Evolutionary conservation across 192 early-diverging fungal species (phyloP), one percentile per base, ranked within the genome.

Genomic region (Gorgonomyces haynaldii): DNA sequence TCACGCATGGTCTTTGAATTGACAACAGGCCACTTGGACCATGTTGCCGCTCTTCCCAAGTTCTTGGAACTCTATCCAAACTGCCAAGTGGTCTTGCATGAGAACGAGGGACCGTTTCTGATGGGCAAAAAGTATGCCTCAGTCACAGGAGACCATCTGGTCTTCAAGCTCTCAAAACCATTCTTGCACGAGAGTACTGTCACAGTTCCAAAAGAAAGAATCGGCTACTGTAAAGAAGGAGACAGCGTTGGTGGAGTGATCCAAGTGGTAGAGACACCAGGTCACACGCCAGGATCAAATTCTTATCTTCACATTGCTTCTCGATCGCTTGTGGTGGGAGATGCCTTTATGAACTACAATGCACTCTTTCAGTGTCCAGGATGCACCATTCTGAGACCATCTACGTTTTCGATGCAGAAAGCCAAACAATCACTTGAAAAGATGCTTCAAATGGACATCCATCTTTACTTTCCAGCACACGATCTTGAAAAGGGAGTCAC

Each of bases 1-100:
- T 49, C n/a, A 49, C 46, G 3, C 46, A 49, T 25, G 29, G 21
- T n/a, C n/a, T n/a, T n/a, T n/a, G n/a, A n/a, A n/a, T n/a, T n/a
- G n/a, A n/a, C n/a, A n/a, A n/a, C n/a, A n/a, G n/a, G n/a, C n/a
- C 46, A 49, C 15, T 26, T 49, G 16, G 46, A 49, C 23, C 46
- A 49, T 36, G 35, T 49, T 36, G 46, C 46, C 7, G 30, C 31
- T 4, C 5, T 49, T n/a, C 46, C 46, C 3, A 24, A 29, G 4
- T 36, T 49, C 2, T 1, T 49, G 8, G 28, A 34, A 1, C 10
- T 21, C 0, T 49, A 49, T 49, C 46, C 46, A 23, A 36, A 49
- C 21, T 8, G 24, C 15, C 19, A 22, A 15, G 23, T 49, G 4
- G 21, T 38, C 13, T 21, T 34, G 21, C 24, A 49, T 36, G 34